phyloP scores from a whole-genome alignment of 306 rosid genomes.

The Sindora glabra region DNA sequence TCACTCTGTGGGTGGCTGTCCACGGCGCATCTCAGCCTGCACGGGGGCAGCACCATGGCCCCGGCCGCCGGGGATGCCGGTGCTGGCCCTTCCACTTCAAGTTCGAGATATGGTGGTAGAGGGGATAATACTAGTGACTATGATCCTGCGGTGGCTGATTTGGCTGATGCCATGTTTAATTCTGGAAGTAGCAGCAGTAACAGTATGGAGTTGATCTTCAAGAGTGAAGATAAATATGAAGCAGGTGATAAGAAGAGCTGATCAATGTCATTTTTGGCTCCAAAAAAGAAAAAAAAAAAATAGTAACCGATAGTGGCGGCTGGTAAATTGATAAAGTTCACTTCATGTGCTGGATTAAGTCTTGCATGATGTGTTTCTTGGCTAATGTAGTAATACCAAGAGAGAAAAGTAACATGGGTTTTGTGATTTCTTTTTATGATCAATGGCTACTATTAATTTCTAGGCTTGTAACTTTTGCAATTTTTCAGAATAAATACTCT shows the following conservation, averaged over 20 bases:
- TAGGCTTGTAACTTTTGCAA: background rate
- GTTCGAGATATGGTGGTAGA: background rate
- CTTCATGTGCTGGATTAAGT: background rate
- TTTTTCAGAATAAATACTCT: background rate
- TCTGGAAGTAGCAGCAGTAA: conserved; percentile 43
- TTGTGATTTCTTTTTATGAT: no score
- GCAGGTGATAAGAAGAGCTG: conserved; percentile 20
- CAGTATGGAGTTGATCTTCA: conserved; percentile 59
- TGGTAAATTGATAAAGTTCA: no score
- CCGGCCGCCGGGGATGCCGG: background rate
- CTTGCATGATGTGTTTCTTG: background rate
- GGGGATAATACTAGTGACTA: conserved; percentile 21
- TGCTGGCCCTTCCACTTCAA: conserved; percentile 19
- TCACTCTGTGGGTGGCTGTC: conserved; percentile 14
- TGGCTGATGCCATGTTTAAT: conserved; percentile 67
- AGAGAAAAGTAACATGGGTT: background rate
- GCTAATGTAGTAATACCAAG: background rate
- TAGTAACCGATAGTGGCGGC: no score
- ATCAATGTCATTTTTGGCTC: background rate
- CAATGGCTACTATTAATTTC: no score
- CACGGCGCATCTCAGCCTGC: conserved; percentile 19
- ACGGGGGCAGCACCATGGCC: background rate
- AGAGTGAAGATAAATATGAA: conserved; percentile 16
- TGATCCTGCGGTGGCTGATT: conserved; percentile 41
- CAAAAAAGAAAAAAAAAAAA: no score